These are phyloP conservation scores for Sisymbrium altissimum DNA, from an alignment of 345 rosid species.

Conservation along the genomic window DNA sequence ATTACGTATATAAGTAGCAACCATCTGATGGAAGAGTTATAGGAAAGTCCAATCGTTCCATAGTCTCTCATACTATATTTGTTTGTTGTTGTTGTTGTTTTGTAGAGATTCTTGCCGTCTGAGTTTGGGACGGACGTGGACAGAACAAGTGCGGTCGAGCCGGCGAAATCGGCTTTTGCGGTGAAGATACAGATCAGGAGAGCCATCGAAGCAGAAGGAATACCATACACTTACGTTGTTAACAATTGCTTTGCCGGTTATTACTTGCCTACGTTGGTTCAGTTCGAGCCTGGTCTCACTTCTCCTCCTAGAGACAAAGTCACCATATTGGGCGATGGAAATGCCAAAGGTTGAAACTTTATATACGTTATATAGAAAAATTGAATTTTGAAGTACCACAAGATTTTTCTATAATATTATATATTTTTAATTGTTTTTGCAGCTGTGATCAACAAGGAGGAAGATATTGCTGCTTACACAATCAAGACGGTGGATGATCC, in stretches of 20 bases:
- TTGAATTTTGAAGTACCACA: not conserved
- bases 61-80: not conserved
- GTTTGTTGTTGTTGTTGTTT: not conserved
- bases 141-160: constrained; percentile 49
- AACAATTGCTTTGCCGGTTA: constrained; percentile 48
- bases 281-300: constrained; percentile 40
- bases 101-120: constrained; percentile 66
- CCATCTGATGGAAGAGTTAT: not conserved
- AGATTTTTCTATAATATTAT: not conserved
- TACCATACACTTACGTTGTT: constrained; percentile 55
- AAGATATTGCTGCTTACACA: constrained; percentile 49
- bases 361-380: not conserved
- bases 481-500: constrained; percentile 63
- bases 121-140: constrained; percentile 70
- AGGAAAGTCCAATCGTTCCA: not conserved
- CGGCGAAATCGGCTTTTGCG: constrained; percentile 43
- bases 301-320: constrained; percentile 65
- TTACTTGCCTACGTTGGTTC: constrained; percentile 44
- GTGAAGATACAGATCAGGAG: constrained; percentile 50
- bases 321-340: constrained; percentile 56
- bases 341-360: constrained; percentile 38
- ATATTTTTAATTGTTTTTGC: not conserved
- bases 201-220: constrained; percentile 50
- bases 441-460: constrained; percentile 59
- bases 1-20: not conserved